Evolutionary conservation across 2,329 filamentous ascomycete genomes (phyloP).

Genomic region (Coniochaeta sp.): DNA sequence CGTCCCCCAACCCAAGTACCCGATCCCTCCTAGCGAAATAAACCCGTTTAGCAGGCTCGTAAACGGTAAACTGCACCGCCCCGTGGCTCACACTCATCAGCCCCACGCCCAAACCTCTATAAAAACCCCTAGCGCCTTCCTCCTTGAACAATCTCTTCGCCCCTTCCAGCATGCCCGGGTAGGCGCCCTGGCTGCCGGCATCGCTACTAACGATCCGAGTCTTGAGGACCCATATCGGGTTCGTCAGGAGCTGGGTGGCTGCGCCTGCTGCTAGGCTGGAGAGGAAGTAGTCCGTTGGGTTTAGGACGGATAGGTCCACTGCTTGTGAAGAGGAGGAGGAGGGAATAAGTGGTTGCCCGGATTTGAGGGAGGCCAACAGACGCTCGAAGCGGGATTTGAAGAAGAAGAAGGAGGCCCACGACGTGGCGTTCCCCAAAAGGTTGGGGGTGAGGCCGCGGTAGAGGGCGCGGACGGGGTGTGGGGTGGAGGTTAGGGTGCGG

Average conservation of each 20-base stretch:
- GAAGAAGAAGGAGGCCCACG: conserved; percentile 92
- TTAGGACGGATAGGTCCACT: conserved; percentile 52
- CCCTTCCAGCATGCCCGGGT: conserved; percentile 69
- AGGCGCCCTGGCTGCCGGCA: conserved; percentile 66
- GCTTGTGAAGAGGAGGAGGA: conserved; percentile 25
- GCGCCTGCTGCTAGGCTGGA: conserved; percentile 64
- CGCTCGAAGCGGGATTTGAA: conserved; percentile 54
- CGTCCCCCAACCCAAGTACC: not conserved
- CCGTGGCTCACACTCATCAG: conserved; percentile 86
- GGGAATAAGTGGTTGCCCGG: not conserved
- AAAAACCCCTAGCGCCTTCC: conserved; percentile 77
- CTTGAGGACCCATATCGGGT: conserved; percentile 97
- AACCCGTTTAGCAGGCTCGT: conserved; percentile 61
- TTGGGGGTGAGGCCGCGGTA: conserved; percentile 91
- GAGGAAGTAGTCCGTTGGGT: conserved; percentile 70
- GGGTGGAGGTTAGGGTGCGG: conserved; percentile 36
- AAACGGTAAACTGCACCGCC: conserved; percentile 92
- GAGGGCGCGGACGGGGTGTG: conserved; percentile 59
- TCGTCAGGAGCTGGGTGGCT: conserved; percentile 75
- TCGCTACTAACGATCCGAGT: conserved; percentile 93
- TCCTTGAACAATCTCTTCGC: conserved; percentile 55
- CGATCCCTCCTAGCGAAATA: conserved; percentile 41
- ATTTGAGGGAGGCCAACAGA: conserved; percentile 29
- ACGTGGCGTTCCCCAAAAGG: conserved; percentile 79
- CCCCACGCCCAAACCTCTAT: conserved; percentile 76